Evolutionary conservation across 2,329 filamentous ascomycete species (phyloP).

Genomic region (Trichophyton mentagrophytes): DNA sequence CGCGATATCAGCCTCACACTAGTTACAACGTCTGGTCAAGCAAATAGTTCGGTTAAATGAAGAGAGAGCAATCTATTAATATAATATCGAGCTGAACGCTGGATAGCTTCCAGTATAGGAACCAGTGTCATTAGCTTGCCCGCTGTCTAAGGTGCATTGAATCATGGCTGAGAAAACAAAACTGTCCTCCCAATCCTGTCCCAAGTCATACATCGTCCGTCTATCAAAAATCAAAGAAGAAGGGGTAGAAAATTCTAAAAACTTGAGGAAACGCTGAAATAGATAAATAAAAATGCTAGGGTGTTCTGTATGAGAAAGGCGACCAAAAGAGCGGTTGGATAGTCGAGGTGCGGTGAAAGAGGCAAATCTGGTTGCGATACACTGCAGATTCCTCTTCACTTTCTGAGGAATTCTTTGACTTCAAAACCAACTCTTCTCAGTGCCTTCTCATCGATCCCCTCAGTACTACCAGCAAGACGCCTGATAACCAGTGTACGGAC

Average conservation of each 20-base stretch:
- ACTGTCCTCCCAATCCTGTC: neutral
- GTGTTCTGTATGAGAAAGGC: neutral
- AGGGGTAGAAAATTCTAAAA: neutral
- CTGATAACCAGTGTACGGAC: conserved; percentile 42
- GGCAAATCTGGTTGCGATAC: too few species aligned
- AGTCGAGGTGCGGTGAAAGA: neutral
- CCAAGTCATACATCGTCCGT: neutral
- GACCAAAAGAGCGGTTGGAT: neutral
- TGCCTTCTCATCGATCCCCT: conserved; percentile 51
- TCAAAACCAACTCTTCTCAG: conserved; percentile 72
- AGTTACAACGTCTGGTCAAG: too few species aligned
- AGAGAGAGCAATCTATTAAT: neutral
- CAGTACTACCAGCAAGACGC: conserved; percentile 22
- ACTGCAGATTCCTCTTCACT: neutral
- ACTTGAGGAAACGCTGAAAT: neutral
- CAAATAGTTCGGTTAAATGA: too few species aligned
- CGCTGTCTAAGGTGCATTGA: neutral
- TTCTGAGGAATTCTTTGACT: conserved; percentile 55
- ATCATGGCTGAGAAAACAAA: neutral
- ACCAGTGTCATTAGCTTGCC: neutral
- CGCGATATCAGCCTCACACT: too few species aligned
- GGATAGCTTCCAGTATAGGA: neutral
- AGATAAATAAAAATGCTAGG: too few species aligned
- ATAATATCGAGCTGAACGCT: neutral
- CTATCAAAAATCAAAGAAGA: neutral